Evolutionary conservation across 257 asterid genomes (phyloP).

Genomic region (Linderniella brevidens): DNA sequence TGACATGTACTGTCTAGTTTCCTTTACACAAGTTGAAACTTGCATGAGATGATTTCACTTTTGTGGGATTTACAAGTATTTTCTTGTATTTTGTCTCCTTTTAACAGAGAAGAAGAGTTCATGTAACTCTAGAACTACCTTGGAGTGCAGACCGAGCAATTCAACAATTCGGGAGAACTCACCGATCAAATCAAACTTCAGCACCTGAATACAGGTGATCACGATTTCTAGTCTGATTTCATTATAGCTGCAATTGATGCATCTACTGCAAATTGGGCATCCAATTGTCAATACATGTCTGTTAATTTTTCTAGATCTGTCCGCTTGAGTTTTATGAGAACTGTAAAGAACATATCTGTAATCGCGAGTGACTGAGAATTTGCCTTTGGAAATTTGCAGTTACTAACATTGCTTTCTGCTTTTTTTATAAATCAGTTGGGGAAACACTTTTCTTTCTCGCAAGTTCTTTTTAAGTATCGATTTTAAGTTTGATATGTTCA

Average conservation of each 20-base stretch:
- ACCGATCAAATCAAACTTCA: slow-evolving; percentile 96
- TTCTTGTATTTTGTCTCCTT: slow-evolving; percentile 14
- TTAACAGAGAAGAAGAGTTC: slow-evolving; percentile 89
- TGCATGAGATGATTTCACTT: neutral
- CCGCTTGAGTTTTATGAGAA: too few species aligned
- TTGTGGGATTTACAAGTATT: slow-evolving; percentile 11
- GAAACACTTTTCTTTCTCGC: too few species aligned
- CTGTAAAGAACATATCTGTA: too few species aligned
- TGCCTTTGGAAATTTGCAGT: too few species aligned
- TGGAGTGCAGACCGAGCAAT: slow-evolving; percentile 99
- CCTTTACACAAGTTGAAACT: neutral
- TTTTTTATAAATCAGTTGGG: too few species aligned
- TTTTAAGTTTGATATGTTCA: too few species aligned
- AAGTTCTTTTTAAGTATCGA: too few species aligned
- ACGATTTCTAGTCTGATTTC: slow-evolving; percentile 10
- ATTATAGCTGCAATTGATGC: slow-evolving; percentile 1
- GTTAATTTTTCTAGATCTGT: too few species aligned
- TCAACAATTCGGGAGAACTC: slow-evolving; percentile 99
- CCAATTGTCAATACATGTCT: too few species aligned
- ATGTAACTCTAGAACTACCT: slow-evolving; percentile 86
- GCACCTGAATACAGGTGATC: slow-evolving; percentile 91
- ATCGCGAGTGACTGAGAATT: too few species aligned
- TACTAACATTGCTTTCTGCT: too few species aligned
- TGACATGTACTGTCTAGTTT: slow-evolving; percentile 6
- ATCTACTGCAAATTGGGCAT: neutral